phyloP scores from a whole-genome alignment of 2,329 filamentous ascomycete species.

The Amylocarpus encephaloides region DNA sequence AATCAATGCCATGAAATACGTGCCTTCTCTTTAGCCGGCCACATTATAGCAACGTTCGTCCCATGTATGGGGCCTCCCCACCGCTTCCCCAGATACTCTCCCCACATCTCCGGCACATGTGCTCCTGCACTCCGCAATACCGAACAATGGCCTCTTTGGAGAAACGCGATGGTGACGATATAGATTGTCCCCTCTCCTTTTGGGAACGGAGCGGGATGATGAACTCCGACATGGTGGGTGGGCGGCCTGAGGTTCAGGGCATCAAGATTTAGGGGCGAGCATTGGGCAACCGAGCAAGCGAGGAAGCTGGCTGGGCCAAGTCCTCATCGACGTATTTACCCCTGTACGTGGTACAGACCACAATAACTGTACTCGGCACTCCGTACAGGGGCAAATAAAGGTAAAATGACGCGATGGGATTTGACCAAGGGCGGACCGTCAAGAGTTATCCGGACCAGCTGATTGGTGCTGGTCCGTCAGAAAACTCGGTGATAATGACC shows the following conservation, averaged over 20 bases:
- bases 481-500: too few relatives aligned
- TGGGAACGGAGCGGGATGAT: conserved; percentile 6
- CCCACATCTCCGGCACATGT: conserved; percentile 9
- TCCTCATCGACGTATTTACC: too few relatives aligned
- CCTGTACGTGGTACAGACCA: too few relatives aligned
- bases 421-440: too few relatives aligned
- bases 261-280: too few relatives aligned
- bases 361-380: too few relatives aligned
- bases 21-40: conserved; percentile 6
- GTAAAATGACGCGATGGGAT: too few relatives aligned
- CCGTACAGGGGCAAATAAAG: too few relatives aligned
- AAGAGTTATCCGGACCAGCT: too few relatives aligned
- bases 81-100: background rate
- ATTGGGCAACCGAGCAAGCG: background rate
- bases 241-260: background rate
- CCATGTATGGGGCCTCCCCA: too few relatives aligned
- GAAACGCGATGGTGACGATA: background rate
- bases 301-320: background rate
- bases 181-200: background rate
- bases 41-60: background rate
- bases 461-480: too few relatives aligned
- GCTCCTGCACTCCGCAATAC: conserved; percentile 11
- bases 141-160: background rate
- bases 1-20: background rate
- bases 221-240: conserved; percentile 1